Percentiles rank a stretch among this genome's conserved stretches.
phyloP scores from a whole-genome alignment of 2,329 filamentous ascomycete species.

The Talaromyces albobiverticillius region DNA sequence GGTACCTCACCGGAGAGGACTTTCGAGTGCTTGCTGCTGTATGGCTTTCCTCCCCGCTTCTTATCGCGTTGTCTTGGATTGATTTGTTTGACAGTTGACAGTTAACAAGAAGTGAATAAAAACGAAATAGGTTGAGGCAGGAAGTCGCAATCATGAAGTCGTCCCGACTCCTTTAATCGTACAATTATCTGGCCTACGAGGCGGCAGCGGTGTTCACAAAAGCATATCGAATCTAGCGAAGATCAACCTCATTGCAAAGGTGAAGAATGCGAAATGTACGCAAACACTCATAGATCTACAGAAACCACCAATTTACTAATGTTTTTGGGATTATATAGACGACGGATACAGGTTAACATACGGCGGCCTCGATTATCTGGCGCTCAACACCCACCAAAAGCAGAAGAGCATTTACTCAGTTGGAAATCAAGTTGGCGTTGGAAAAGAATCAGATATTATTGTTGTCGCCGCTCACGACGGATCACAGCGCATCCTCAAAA shows the following conservation, averaged over 20 bases:
- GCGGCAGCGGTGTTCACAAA: slow-evolving; percentile 74
- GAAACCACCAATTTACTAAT: not conserved
- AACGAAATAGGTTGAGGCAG: slow-evolving; percentile 78
- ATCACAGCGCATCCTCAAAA: slow-evolving; percentile 81
- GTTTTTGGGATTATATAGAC: slow-evolving; percentile 45
- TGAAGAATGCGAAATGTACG: slow-evolving; percentile 85
- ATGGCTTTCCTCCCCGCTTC: slow-evolving; percentile 41
- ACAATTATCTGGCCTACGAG: slow-evolving; percentile 75
- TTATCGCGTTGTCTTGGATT: slow-evolving; percentile 20
- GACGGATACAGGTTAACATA: slow-evolving; percentile 97
- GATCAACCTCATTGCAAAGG: slow-evolving; percentile 80
- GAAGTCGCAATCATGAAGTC: slow-evolving; percentile 94
- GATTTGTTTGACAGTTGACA: slow-evolving; percentile 31
- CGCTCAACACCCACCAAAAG: slow-evolving; percentile 82
- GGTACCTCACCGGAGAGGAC: slow-evolving; percentile 88
- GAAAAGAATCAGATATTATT: slow-evolving; percentile 97
- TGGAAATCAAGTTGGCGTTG: slow-evolving; percentile 89
- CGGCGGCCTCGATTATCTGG: slow-evolving; percentile 95
- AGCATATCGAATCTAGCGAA: slow-evolving; percentile 91
- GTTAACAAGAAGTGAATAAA: slow-evolving; percentile 25
- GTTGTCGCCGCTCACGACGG: slow-evolving; percentile 81
- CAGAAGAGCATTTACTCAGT: slow-evolving; percentile 82
- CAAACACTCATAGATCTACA: not conserved
- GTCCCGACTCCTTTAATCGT: slow-evolving; percentile 88
- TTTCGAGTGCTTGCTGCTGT: slow-evolving; percentile 93